phyloP scores from a whole-genome alignment of 352 stramenopile species.

The Phytophthora meadii region DNA sequence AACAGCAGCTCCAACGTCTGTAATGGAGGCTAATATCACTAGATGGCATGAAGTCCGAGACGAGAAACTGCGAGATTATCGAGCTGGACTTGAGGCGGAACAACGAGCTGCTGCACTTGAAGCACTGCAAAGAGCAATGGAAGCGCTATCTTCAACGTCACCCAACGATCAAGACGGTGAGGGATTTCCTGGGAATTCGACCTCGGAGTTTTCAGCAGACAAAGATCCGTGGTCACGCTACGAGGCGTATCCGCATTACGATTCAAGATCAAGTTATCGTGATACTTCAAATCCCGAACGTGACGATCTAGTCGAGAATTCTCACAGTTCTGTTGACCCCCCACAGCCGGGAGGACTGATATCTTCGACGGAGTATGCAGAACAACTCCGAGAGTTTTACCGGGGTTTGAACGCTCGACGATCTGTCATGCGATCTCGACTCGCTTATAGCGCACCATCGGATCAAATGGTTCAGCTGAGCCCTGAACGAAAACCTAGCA shows the following conservation, averaged over 20 bases:
- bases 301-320: neutral
- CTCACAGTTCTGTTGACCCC: neutral
- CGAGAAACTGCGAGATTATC: slow-evolving; percentile 35
- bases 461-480: slow-evolving; percentile 27
- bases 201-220: neutral
- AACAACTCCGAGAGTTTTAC: slow-evolving; percentile 37
- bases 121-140: slow-evolving; percentile 29
- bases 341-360: neutral
- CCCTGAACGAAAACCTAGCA: slow-evolving; percentile 24
- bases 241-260: slow-evolving; percentile 15
- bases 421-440: slow-evolving; percentile 26
- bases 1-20: slow-evolving; percentile 24
- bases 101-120: slow-evolving; percentile 28
- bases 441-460: slow-evolving; percentile 18
- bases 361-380: slow-evolving; percentile 1
- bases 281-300: neutral
- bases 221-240: slow-evolving; percentile 22
- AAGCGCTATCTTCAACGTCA: slow-evolving; percentile 21
- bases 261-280: neutral
- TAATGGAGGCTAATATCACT: slow-evolving; percentile 37
- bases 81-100: slow-evolving; percentile 31
- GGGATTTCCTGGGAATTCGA: neutral
- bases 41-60: slow-evolving; percentile 40
- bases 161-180: slow-evolving; percentile 7
- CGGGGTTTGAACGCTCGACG: slow-evolving; percentile 24